Percentiles rank a stretch among this genome's conserved stretches.
Evolutionary conservation across 257 asterid species (phyloP).

Genomic region (Rehmannia glutinosa): DNA sequence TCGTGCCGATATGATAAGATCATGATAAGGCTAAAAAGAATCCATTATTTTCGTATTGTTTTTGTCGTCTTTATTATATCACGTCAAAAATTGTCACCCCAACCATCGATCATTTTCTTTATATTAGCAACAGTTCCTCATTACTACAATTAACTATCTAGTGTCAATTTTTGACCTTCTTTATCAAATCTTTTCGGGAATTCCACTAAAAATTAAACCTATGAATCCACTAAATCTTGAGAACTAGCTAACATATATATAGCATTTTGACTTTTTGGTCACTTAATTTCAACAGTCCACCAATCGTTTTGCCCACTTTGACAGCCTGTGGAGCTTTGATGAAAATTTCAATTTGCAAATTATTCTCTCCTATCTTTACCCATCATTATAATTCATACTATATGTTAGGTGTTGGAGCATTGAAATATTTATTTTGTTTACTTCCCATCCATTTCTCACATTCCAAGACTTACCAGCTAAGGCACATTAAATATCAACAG

Average conservation of each 20-base stretch:
- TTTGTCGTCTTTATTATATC: too few relatives aligned
- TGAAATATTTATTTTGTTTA: background rate
- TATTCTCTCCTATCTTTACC: background rate
- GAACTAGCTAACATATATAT: background rate
- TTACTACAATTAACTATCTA: too few relatives aligned
- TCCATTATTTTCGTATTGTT: too few relatives aligned
- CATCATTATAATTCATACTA: background rate
- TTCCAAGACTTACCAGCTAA: slow-evolving; percentile 28
- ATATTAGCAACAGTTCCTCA: too few relatives aligned
- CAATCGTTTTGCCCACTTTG: slow-evolving; percentile 20
- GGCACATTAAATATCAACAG: slow-evolving; percentile 13
- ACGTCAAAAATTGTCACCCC: too few relatives aligned
- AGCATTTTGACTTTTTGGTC: slow-evolving; percentile 16
- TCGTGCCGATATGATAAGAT: too few relatives aligned
- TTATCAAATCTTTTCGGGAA: too few relatives aligned
- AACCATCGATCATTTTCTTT: too few relatives aligned
- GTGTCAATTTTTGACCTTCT: too few relatives aligned
- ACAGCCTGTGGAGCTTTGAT: slow-evolving; percentile 7
- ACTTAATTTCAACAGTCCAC: background rate
- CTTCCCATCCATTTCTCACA: slow-evolving; percentile 21
- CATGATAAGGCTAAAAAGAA: too few relatives aligned
- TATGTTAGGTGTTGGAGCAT: slow-evolving; percentile 16
- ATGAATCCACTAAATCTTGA: background rate
- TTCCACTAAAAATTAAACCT: too few relatives aligned
- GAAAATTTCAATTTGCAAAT: slow-evolving; percentile 4